Percentiles rank a stretch among this genome's conserved stretches.
Evolutionary conservation across 345 rosid genomes (phyloP).

Genomic region (Gossypium ekmanianum): DNA sequence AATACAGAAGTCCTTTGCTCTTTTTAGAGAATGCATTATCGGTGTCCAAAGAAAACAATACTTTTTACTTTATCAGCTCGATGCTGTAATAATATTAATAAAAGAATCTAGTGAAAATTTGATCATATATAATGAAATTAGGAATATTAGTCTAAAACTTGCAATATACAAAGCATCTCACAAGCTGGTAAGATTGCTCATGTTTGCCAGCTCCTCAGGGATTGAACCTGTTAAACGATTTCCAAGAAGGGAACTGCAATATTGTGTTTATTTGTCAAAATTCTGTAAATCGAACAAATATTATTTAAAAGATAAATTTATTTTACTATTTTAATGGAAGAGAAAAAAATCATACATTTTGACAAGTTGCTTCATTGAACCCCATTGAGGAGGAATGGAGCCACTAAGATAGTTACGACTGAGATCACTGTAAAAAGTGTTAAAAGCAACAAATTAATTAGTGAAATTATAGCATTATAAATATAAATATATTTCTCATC

Average conservation of each 20-base stretch:
- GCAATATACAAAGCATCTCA: slow-evolving; percentile 23
- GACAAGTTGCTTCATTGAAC: background rate
- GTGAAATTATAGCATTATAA: background rate
- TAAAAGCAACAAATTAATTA: background rate
- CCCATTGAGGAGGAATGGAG: background rate
- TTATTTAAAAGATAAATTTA: no score
- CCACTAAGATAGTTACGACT: slow-evolving; percentile 2
- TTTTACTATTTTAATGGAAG: background rate
- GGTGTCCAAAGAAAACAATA: no score
- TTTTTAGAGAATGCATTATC: no score
- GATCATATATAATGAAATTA: background rate
- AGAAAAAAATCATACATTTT: background rate
- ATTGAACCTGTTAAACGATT: slow-evolving; percentile 49
- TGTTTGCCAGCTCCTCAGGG: slow-evolving; percentile 45
- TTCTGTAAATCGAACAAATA: no score
- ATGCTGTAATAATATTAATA: no score
- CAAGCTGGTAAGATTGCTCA: slow-evolving; percentile 36
- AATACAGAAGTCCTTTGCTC: no score
- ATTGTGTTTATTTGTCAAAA: background rate
- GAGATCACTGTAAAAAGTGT: background rate
- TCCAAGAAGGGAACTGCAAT: slow-evolving; percentile 36
- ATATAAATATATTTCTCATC: no score
- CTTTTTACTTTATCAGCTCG: no score
- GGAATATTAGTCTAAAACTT: background rate
- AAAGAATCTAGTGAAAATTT: background rate